Percentiles rank a stretch among this genome's conserved stretches.
These are phyloP conservation scores for Camelina neglecta DNA, from an alignment of 345 rosid species.

Conservation along the genomic window DNA sequence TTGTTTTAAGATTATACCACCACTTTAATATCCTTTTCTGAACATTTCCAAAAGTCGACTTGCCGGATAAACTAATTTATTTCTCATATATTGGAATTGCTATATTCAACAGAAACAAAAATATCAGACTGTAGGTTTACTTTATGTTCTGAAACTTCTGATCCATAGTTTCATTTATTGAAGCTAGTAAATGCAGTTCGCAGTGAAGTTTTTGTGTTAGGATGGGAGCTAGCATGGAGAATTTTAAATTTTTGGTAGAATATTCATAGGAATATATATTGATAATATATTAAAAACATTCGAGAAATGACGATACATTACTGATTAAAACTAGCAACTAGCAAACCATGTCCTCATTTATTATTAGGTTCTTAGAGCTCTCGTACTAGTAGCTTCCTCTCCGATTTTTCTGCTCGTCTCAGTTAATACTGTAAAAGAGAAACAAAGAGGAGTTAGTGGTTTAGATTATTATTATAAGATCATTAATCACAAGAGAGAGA, in stretches of 20 bases:
- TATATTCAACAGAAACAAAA: neutral
- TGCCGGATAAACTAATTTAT: neutral
- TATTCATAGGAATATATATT: neutral
- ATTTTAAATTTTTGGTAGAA: neutral
- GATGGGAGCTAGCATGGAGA: neutral
- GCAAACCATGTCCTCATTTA: conserved; percentile 27
- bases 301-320: conserved; percentile 30
- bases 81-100: neutral
- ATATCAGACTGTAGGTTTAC: neutral
- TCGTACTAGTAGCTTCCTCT: conserved; percentile 29
- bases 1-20: neutral
- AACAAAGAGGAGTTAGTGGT: neutral
- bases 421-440: conserved; percentile 29
- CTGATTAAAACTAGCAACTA: conserved; percentile 4
- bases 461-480: neutral
- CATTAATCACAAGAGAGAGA: neutral
- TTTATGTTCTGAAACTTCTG: neutral
- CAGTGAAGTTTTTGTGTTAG: neutral
- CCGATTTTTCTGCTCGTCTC: conserved; percentile 6
- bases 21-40: neutral
- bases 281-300: conserved; percentile 15
- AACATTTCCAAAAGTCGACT: neutral
- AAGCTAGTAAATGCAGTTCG: neutral
- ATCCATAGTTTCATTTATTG: neutral
- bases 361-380: conserved; percentile 24